Percentiles rank a stretch among this genome's conserved stretches.
phyloP scores from a whole-genome alignment of 164 flowering plant species.

The Tetrastigma voinierianum region DNA sequence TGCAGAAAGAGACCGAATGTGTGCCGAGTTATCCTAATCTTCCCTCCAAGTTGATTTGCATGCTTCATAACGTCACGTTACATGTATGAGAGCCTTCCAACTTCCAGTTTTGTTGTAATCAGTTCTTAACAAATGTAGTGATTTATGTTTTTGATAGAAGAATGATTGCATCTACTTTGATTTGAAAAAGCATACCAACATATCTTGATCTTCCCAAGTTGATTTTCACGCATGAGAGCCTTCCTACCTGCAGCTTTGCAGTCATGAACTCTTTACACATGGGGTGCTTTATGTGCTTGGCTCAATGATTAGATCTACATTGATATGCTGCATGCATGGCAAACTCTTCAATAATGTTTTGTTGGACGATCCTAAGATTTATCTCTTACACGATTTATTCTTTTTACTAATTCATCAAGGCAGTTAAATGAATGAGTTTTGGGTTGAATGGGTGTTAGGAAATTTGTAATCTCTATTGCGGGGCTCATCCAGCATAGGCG shows the following conservation, averaged over 20 bases:
- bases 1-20: conserved; percentile 84
- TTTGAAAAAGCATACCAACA: too few species aligned
- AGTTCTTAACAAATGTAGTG: neutral
- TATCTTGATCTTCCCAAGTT: too few species aligned
- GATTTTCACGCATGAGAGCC: too few species aligned
- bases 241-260: too few species aligned
- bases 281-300: too few species aligned
- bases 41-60: conserved; percentile 89
- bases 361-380: neutral
- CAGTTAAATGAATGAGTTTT: too few species aligned
- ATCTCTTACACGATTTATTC: neutral
- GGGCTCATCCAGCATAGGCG: neutral
- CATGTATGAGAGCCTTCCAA: conserved; percentile 54
- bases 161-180: neutral
- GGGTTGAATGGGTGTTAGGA: too few species aligned
- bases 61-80: conserved; percentile 85
- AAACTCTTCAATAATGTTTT: neutral
- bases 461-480: too few species aligned
- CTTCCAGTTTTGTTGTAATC: neutral
- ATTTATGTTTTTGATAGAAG: neutral
- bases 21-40: conserved; percentile 94
- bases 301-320: too few species aligned
- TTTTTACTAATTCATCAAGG: neutral
- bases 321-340: neutral
- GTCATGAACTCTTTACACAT: too few species aligned